Evolutionary conservation across 2,329 filamentous ascomycete genomes (phyloP).

Genomic region (Ophiostoma australiae): DNA sequence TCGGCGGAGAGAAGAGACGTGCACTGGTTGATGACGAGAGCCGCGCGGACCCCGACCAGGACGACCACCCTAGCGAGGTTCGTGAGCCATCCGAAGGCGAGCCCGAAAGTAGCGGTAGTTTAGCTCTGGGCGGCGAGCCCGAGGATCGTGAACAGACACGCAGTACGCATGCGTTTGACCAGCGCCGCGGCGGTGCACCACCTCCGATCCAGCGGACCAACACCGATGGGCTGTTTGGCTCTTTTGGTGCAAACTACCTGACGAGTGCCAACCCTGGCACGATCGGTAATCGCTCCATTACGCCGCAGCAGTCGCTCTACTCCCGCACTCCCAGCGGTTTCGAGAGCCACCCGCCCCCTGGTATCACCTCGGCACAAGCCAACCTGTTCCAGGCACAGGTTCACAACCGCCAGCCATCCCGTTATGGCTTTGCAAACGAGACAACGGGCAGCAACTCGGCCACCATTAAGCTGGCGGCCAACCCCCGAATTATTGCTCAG

Average conservation of each 20-base stretch:
- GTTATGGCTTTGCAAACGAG: conserved; percentile 84
- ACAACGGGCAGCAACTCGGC: conserved; percentile 54
- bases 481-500: conserved; percentile 75
- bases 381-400: conserved; percentile 55
- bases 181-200: conserved; percentile 64
- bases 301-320: conserved; percentile 42
- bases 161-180: conserved; percentile 49
- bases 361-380: conserved; percentile 26
- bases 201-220: conserved; percentile 66
- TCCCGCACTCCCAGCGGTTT: conserved; percentile 60
- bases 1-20: conserved; percentile 75
- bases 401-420: conserved; percentile 77
- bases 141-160: conserved; percentile 65
- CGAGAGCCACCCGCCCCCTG: conserved; percentile 44
- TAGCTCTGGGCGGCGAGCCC: conserved; percentile 87
- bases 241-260: conserved; percentile 46
- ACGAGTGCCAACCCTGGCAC: conserved; percentile 37
- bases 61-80: conserved; percentile 42
- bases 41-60: conserved; percentile 44
- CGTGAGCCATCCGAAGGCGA: conserved; percentile 61
- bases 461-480: conserved; percentile 70
- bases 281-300: conserved; percentile 30
- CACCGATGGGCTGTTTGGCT: conserved; percentile 51
- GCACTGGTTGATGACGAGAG: conserved; percentile 68
- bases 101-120: conserved; percentile 73